Base-by-base conservation (phyloP, 2,329 filamentous ascomycete genomes). In the Raffaelea arxii region DNA sequence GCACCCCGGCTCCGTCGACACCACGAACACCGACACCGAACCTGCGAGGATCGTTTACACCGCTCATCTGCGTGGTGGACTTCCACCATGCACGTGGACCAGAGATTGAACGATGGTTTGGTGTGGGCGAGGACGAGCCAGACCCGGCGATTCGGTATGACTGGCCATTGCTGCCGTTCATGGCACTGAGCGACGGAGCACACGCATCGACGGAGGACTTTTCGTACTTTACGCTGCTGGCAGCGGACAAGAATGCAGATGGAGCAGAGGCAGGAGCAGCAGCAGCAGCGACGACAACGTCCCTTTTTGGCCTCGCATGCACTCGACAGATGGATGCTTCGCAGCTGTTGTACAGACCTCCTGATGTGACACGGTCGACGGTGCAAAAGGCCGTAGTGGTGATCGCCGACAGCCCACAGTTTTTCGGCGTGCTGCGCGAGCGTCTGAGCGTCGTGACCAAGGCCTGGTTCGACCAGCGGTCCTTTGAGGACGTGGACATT, bases 311-410 rank as follows among this genome's bases (percentile, higher is more conserved):
- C 51, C 96, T 98, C 60, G 86, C 89, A 18, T 98, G 92, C 64
- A 95, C 91, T 16, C 78, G 91, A 49, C 92, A 97, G 67, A 77
- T 98, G 58, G 86, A 94, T 59, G 77, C 89, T 16, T 79, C 80
- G 14, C 73, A 82, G 56, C 72, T 98, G 52, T 75, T 88, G 54
- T 80, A 86, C 59, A 79, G 87, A 24, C 85, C 89, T 1, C 72
- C 84, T 43, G 91, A 97, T 48, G 92, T 98, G 44, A 98, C 92
- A n/a, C 78, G 92, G 51, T 95, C 88, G 50, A 96, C 92, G 2
- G 92, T 98, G 37, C 92, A 98, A 63, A 98, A 98, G 70, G 92
- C 91, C 14, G 89, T 98, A 4, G 91, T 98, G 40, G 89, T 95
- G 46, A 88, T 98, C 55, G 89, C 87, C 46, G 87, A 96, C 64